Evolutionary conservation across 495 filamentous ascomycete genomes (phyloP).

Genomic region (Lophium mytilinum): DNA sequence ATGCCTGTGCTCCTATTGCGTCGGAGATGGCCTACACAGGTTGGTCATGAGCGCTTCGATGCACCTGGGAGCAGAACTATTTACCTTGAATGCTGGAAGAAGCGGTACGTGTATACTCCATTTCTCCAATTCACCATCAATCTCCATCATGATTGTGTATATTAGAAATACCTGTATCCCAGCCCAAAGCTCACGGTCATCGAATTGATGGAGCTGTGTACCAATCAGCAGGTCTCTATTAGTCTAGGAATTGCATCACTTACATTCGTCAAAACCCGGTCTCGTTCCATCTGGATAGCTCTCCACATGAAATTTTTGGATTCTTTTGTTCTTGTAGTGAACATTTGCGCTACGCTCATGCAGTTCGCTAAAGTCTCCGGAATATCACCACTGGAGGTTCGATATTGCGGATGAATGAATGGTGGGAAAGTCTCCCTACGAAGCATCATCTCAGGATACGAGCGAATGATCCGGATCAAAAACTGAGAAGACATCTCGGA

Average conservation of each 20-base stretch:
- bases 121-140: no score
- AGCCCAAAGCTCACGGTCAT: no score
- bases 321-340: constrained; percentile 15
- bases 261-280: neutral
- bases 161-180: no score
- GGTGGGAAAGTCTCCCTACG: constrained; percentile 20
- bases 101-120: no score
- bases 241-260: neutral
- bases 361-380: constrained; percentile 17
- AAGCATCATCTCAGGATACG: constrained; percentile 24
- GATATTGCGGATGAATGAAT: constrained; percentile 21
- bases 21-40: no score
- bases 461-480: constrained; percentile 7
- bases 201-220: no score
- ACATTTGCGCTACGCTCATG: constrained; percentile 22
- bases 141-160: no score
- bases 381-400: neutral
- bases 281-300: constrained; percentile 5
- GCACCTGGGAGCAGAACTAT: no score
- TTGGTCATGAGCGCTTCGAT: no score
- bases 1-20: no score
- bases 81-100: no score
- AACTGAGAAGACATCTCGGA: neutral
- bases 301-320: constrained; percentile 17
- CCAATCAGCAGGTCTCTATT: no score